Evolutionary conservation across 139 green algal species (phyloP), one percentile per base, ranked within the genome.

Genomic region (Astrephomene gubernaculifera): DNA sequence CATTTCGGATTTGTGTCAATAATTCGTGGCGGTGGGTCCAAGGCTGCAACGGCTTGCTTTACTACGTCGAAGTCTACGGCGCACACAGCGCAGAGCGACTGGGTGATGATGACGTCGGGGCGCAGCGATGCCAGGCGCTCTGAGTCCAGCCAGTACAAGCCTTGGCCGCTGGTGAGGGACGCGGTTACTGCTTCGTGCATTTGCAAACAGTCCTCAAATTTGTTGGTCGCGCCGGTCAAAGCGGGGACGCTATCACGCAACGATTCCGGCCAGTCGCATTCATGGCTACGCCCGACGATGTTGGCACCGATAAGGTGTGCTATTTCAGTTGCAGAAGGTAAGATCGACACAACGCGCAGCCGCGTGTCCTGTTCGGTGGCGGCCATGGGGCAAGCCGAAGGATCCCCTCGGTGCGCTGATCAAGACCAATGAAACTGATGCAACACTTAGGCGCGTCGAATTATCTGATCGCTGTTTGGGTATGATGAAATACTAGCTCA

Each of bases 311-410:
- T 76, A 0, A 78, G 57, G n/a, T 38, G 69, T 2, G 96, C 57
- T 17, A 96, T 89, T 53, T 97, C 95, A 0, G 95, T 96, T 0
- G 94, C 95, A 21, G 71, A 91, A 25, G 95, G 95, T 4, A 97
- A 86, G 70, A 97, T 79, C 7, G 89, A 94, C 2, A 95, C 91
- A 0, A 96, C 92, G 12, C 89, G 86, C 24, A 36, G 54, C 22
- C 1, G 7, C 68, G 68, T 39, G 44, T 75, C 43, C 17, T 41
- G 27, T 8, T 63, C 25, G 24, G 24, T 36, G 70, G 70, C 70
- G 29, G 70, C n/a, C 70, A 78, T 78, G 1, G 25, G 49, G 12
- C 49, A 17, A 57, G 49, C 12, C 12, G 49, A 12, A 25, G 49
- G 49, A 57, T 17, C 49, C 12, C 17, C 49, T 25, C 12, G 49